A percentile compares a stretch with the other conserved stretches of the same genome.
These are phyloP conservation scores for Eucalyptus shirleyi DNA, from an alignment of 345 rosid species.

Conservation along the genomic window DNA sequence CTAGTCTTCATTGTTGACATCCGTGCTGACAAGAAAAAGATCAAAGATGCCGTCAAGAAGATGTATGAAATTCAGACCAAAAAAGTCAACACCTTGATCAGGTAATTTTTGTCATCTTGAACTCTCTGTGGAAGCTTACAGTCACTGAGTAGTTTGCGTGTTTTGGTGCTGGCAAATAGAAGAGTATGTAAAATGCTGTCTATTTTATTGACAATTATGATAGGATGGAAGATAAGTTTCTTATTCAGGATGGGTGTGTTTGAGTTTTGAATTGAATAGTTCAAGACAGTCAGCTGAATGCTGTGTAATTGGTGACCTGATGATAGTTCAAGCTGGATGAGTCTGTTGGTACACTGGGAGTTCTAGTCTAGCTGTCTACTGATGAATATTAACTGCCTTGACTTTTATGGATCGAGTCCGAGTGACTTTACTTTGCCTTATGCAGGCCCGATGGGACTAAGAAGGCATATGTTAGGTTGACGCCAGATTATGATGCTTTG, in stretches of 20 bases:
- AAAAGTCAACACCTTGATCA: constrained; percentile 61
- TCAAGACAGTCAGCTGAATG: neutral
- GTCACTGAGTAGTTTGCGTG: neutral
- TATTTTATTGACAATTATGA: neutral
- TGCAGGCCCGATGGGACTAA: constrained; percentile 90
- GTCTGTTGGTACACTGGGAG: neutral
- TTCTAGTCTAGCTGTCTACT: neutral
- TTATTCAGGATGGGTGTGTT: neutral
- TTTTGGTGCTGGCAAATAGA: neutral
- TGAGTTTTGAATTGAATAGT: neutral
- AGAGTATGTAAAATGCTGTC: neutral
- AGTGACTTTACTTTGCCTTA: neutral
- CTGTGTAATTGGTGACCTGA: neutral
- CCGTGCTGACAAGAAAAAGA: constrained; percentile 54
- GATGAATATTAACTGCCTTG: neutral
- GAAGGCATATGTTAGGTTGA: constrained; percentile 93
- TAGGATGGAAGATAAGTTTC: neutral
- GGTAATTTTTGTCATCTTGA: constrained; percentile 9
- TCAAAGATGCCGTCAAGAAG: constrained; percentile 58
- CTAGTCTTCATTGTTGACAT: constrained; percentile 63
- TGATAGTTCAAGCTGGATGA: neutral
- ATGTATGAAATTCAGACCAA: constrained; percentile 54
- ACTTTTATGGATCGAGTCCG: neutral
- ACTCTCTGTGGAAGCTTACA: neutral
- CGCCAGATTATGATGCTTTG: constrained; percentile 87